These are phyloP conservation scores for Nakazawaea holstii DNA, from an alignment of 805 yeast species.

Conservation along the genomic window DNA sequence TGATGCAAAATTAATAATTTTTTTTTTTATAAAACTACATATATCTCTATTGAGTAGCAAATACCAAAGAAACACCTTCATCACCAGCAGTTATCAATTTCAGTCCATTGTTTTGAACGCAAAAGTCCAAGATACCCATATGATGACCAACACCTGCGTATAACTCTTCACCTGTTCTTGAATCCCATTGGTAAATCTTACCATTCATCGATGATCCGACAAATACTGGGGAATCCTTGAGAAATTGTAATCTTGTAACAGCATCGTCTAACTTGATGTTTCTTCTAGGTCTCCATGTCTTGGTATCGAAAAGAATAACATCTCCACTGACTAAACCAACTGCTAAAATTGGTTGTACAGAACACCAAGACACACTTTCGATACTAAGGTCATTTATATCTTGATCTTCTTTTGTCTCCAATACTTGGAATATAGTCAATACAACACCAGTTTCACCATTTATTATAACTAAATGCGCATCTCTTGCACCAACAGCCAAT, in stretches of 20 bases:
- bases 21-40: background rate
- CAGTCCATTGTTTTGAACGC: conserved; percentile 57
- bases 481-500: conserved; percentile 80
- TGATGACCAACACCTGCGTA: conserved; percentile 88
- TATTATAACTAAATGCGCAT: conserved; percentile 78
- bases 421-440: conserved; percentile 58
- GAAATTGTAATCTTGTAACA: conserved; percentile 71
- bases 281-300: conserved; percentile 82
- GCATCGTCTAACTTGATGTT: conserved; percentile 71
- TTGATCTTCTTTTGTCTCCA: conserved; percentile 49
- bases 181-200: conserved; percentile 79
- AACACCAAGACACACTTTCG: conserved; percentile 81
- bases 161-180: conserved; percentile 73
- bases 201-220: conserved; percentile 83
- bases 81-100: conserved; percentile 91
- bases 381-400: conserved; percentile 63
- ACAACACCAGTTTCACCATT: conserved; percentile 71
- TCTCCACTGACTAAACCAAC: conserved; percentile 88
- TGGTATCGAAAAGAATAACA: conserved; percentile 74
- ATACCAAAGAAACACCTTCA: conserved; percentile 87
- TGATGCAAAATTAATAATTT: no score
- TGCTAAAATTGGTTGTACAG: conserved; percentile 60
- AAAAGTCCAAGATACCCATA: conserved; percentile 89
- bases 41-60: conserved; percentile 25
- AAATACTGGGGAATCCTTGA: conserved; percentile 43